Evolutionary conservation across 108 stramenopile genomes (phyloP), one percentile per base, ranked within the genome.

Genomic region (Nannochloropsis salina): DNA sequence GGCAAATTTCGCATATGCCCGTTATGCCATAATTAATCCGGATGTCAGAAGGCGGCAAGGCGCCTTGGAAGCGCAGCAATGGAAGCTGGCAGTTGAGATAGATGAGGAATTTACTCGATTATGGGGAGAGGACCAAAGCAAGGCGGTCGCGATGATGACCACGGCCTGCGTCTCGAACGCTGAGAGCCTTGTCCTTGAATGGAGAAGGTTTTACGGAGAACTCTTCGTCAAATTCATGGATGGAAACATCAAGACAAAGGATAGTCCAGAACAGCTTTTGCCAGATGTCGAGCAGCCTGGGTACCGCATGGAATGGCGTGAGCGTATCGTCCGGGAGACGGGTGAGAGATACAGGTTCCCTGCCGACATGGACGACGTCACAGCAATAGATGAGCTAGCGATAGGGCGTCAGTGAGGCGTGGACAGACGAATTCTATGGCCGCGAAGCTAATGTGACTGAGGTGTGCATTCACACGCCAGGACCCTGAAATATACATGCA

Each of bases 191-290:
- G 89, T 92, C 43, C 31, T 80, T 6, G 42, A 87, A 8, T 94
- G 94, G 94, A 42, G 88, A 9, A 80, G 74, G 2, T 92, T 94
- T 85, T 94, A 90, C 82, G 94, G 94, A 9, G 90, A 92, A 42
- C 79, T 93, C 31, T 94, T 94, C 91, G 93, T 88, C 11, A 90
- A 92, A 31, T 93, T 92, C 80, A 89, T 92, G 12, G 94, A 94
- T 74, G 92, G 92, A 44, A 90, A 88, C 45, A 92, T 93, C 84
- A 88, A 82, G n/a, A 43, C 86, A 11, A 84, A 92, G 61, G 31
- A 82, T 15, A 87, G 90, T 12, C 85, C 90, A 51, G 83, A 88
- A 4, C 81, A 80, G 21, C 92, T 93, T 84, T 91, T 92, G 18
- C 93, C 92, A 83, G 80, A 83, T 18, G 90, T 88, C 12, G 80